Conservation (phyloP, 441 rosid genomes). For the Populus hybrid region DNA sequence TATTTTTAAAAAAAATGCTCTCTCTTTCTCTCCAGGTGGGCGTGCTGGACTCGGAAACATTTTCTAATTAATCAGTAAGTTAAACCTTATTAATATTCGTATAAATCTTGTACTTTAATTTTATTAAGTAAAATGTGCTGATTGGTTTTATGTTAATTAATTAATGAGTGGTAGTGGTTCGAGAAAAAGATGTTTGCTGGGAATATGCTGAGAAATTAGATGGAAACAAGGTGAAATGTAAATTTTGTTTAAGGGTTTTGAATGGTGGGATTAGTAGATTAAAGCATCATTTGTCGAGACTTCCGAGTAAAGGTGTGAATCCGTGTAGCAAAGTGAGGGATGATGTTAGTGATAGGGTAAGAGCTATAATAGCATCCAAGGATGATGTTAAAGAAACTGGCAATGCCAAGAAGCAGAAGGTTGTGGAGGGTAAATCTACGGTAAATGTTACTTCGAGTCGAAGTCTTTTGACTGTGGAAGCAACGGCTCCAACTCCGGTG, state of each 20-base stretch:
- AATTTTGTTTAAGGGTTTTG: slow-evolving; percentile 62
- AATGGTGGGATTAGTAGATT: slow-evolving; percentile 87
- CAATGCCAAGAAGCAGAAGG: slow-evolving; percentile 39
- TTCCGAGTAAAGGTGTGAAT: slow-evolving; percentile 89
- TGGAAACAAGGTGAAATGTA: slow-evolving; percentile 82
- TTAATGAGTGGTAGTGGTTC: slow-evolving; percentile 56
- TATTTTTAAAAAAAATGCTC: background rate
- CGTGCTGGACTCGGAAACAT: background rate
- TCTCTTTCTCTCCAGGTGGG: slow-evolving; percentile 14
- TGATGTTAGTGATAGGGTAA: slow-evolving; percentile 71
- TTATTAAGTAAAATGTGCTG: background rate
- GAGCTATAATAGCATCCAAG: slow-evolving; percentile 56
- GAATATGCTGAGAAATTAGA: slow-evolving; percentile 88
- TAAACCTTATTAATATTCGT: background rate
- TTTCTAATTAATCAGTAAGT: slow-evolving; percentile 34
- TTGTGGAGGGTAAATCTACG: slow-evolving; percentile 45
- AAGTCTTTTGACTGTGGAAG: slow-evolving; percentile 32
- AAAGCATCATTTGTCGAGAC: slow-evolving; percentile 84
- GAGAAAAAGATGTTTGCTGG: slow-evolving; percentile 90
- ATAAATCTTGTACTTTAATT: background rate
- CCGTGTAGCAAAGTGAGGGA: slow-evolving; percentile 83
- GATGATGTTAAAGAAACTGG: slow-evolving; percentile 56
- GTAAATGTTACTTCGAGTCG: slow-evolving; percentile 30
- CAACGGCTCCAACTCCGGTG: slow-evolving; percentile 24
- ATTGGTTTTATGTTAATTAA: slow-evolving; percentile 10